Conservation (phyloP, 768 basidiomycete genomes). For the Rhodotorula toruloides region DNA sequence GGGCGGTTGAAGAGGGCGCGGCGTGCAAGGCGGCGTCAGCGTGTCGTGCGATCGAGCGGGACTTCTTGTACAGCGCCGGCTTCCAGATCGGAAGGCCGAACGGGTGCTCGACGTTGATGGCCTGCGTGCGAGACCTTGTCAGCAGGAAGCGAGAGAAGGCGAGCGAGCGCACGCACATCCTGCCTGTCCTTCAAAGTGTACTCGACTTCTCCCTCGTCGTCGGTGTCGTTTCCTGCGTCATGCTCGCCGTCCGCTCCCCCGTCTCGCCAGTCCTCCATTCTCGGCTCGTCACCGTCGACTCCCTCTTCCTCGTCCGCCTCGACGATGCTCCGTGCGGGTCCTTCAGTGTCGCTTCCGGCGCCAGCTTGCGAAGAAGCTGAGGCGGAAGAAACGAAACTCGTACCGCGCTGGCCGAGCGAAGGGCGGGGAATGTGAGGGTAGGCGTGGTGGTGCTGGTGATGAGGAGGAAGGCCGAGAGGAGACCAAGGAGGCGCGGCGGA, state of each 20-base stretch:
- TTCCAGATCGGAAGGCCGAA: slow-evolving; percentile 99
- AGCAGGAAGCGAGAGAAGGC: neutral
- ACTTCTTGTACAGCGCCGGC: slow-evolving; percentile 96
- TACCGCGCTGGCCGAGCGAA: slow-evolving; percentile 6
- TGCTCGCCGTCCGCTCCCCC: slow-evolving; percentile 30
- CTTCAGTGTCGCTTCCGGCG: slow-evolving; percentile 17
- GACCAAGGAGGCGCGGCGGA: neutral
- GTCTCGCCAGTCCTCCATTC: slow-evolving; percentile 25
- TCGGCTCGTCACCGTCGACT: slow-evolving; percentile 10
- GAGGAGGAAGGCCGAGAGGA: neutral
- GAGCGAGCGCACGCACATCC: slow-evolving; percentile 51
- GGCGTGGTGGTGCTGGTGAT: neutral
- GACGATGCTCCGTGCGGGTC: neutral
- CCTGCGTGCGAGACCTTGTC: slow-evolving; percentile 44
- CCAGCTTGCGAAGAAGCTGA: neutral
- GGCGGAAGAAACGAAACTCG: slow-evolving; percentile 24
- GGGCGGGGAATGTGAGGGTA: slow-evolving; percentile 4
- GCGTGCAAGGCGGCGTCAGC: slow-evolving; percentile 92
- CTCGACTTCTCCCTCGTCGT: slow-evolving; percentile 37
- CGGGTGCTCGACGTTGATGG: slow-evolving; percentile 95
- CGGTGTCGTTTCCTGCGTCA: neutral
- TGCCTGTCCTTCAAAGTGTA: slow-evolving; percentile 85
- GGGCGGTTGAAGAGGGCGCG: slow-evolving; percentile 84
- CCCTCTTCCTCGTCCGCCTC: slow-evolving; percentile 15
- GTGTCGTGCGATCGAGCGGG: slow-evolving; percentile 88